These are phyloP conservation scores for Toxicodendron radicans DNA, from an alignment of 345 rosid genomes.

Conservation along the genomic window DNA sequence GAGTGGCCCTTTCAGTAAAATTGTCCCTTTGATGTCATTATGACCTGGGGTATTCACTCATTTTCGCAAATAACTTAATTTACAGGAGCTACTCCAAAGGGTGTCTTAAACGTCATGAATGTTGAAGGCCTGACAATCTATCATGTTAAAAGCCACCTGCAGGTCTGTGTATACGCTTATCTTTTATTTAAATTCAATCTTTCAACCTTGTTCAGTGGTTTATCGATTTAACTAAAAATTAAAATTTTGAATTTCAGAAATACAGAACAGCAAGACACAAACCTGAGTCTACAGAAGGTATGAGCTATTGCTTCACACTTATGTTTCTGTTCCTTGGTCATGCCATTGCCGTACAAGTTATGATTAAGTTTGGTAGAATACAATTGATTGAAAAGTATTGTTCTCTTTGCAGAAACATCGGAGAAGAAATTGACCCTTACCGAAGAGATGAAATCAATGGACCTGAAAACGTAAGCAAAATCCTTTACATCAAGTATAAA, in stretches of 20 bases:
- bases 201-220: slow-evolving; percentile 3
- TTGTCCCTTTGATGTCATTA: slow-evolving; percentile 9
- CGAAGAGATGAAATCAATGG: slow-evolving; percentile 67
- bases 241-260: slow-evolving; percentile 57
- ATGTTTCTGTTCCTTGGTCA: neutral
- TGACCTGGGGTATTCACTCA: slow-evolving; percentile 4
- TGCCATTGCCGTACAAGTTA: neutral
- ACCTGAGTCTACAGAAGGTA: slow-evolving; percentile 71
- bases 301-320: slow-evolving; percentile 18
- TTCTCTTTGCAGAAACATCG: slow-evolving; percentile 45
- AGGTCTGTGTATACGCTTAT: slow-evolving; percentile 41
- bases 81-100: slow-evolving; percentile 95
- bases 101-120: slow-evolving; percentile 80
- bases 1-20: slow-evolving; percentile 29
- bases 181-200: slow-evolving; percentile 13
- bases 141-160: slow-evolving; percentile 98
- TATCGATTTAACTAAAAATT: slow-evolving; percentile 14
- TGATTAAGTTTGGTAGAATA: neutral
- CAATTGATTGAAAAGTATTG: slow-evolving; percentile 17
- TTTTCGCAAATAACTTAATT: slow-evolving; percentile 23
- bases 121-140: slow-evolving; percentile 81
- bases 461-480: slow-evolving; percentile 63
- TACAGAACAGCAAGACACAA: slow-evolving; percentile 89
- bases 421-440: slow-evolving; percentile 52
- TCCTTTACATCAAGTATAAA: neutral